These are phyloP conservation scores for Entoloma clypeatum DNA, from an alignment of 1,284 basidiomycete species.

Conservation along the genomic window DNA sequence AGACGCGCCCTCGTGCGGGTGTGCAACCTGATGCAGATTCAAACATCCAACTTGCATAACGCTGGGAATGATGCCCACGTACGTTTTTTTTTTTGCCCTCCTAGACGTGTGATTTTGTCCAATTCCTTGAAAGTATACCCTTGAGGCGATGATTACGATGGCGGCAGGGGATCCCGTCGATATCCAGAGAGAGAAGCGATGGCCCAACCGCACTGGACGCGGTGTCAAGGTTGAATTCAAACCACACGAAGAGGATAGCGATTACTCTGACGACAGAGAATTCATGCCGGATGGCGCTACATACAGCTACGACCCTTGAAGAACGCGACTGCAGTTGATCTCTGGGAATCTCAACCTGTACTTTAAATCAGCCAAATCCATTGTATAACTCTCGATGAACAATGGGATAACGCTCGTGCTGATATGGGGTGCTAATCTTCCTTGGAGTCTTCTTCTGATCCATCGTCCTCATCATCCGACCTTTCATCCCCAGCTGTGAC, in stretches of 20 bases:
- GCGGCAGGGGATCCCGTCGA: conserved; percentile 67
- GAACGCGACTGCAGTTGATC: conserved; percentile 1
- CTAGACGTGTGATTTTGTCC: conserved; percentile 2
- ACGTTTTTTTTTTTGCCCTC: conserved; percentile 23
- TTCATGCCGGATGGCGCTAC: conserved; percentile 29
- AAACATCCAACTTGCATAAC: conserved; percentile 64
- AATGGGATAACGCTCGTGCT: background rate
- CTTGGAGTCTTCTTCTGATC: conserved; percentile 35
- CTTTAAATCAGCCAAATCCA: no score
- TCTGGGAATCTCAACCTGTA: no score
- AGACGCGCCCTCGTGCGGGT: conserved; percentile 53
- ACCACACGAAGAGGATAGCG: conserved; percentile 57
- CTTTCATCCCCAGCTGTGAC: conserved; percentile 40
- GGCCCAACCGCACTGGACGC: conserved; percentile 57
- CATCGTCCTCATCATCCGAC: conserved; percentile 69
- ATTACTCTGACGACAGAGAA: conserved; percentile 55
- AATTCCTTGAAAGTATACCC: conserved; percentile 51
- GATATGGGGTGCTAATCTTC: conserved; percentile 20
- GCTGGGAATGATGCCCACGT: conserved; percentile 84
- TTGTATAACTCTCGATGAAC: background rate
- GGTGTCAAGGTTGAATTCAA: conserved; percentile 56
- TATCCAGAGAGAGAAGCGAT: conserved; percentile 66
- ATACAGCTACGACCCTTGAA: conserved; percentile 8
- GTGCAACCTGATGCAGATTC: conserved; percentile 58
- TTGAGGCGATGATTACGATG: conserved; percentile 61